Evolutionary conservation across 164 flowering plant genomes (phyloP), one percentile per base, ranked within the genome.

Genomic region (Chimonanthus salicifolius): DNA sequence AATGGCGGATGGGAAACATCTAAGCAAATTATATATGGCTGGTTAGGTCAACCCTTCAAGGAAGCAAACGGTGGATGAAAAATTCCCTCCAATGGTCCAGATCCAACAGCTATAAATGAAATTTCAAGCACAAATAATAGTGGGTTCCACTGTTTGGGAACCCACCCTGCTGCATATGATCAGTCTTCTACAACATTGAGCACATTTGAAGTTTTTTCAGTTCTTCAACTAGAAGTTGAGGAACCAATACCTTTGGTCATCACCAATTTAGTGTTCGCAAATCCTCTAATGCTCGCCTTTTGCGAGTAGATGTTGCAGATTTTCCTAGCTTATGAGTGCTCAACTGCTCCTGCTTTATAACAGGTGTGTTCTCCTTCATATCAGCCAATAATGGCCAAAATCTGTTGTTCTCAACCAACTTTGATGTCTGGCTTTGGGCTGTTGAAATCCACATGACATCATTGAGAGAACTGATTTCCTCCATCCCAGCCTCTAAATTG

Each of bases 351-450:
- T 71, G 54, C 64, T 71, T 54, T 44, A 51, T 47, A 33, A 11
- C 49, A 9, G 48, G 50, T 16, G 64, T 58, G 60, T 71, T 71
- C 49, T 71, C 73, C n/a, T 71, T 71, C 73, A 71, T 71, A 45
- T 71, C 65, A 16, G 64, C 4, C 18, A 33, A 9, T n/a, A n/a
- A 43, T 18, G 62, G 2, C 72, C 64, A 70, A 43, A 7, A 44
- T 20, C 60, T 58, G 65, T 58, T 16, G 47, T 47, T 71, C 47
- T 58, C 21, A 6, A 58, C 49, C 9, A 49, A 9, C 63, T 71
- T 71, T n/a, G 60, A 60, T 58, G 64, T 15, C 65, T 58, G 58
- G 73, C 8, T 58, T 60, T 44, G 58, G 45, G 16, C 51, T 33
- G 49, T 51, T 60, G 73, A 71, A 9, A 15, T 21, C 8, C 9